Evolutionary conservation across 1,284 basidiomycete genomes (phyloP).

Genomic region (Microbotryum scabiosae): DNA sequence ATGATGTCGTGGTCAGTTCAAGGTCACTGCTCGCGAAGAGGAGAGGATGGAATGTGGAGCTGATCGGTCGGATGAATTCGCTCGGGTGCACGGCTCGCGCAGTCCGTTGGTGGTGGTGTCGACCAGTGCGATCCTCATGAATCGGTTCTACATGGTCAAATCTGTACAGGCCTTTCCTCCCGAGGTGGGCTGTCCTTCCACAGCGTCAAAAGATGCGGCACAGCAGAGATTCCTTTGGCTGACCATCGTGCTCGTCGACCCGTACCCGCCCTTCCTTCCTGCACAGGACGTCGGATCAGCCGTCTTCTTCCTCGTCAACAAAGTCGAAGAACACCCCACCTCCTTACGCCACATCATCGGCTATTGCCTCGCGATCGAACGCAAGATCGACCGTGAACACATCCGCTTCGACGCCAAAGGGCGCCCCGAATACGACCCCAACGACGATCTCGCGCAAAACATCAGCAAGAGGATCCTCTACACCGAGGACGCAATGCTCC

Average conservation of each 20-base stretch:
- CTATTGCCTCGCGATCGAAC: slow-evolving; percentile 18
- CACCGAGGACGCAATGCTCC: slow-evolving; percentile 33
- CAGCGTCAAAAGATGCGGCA: not conserved
- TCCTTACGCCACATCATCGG: slow-evolving; percentile 29
- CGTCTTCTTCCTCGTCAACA: slow-evolving; percentile 35
- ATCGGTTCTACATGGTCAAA: slow-evolving; percentile 37
- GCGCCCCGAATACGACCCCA: not conserved
- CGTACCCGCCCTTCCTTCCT: too few relatives aligned
- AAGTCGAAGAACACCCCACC: slow-evolving; percentile 32
- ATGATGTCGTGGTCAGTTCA: not conserved
- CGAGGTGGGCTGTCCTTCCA: slow-evolving; percentile 8
- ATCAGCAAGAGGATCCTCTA: slow-evolving; percentile 26
- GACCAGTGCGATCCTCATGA: slow-evolving; percentile 33
- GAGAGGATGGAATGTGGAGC: too few relatives aligned
- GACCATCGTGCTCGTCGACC: not conserved
- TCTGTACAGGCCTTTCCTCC: slow-evolving; percentile 26
- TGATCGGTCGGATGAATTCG: not conserved
- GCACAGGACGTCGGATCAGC: slow-evolving; percentile 20
- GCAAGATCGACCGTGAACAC: not conserved
- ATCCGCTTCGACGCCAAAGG: not conserved
- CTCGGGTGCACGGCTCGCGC: not conserved
- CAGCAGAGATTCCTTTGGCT: not conserved
- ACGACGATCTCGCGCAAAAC: slow-evolving; percentile 3
- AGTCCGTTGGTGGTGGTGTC: slow-evolving; percentile 28
- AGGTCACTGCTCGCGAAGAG: not conserved